Base-by-base conservation (phyloP, 176 grass and related monocot species). In the Triticum turgidum region DNA sequence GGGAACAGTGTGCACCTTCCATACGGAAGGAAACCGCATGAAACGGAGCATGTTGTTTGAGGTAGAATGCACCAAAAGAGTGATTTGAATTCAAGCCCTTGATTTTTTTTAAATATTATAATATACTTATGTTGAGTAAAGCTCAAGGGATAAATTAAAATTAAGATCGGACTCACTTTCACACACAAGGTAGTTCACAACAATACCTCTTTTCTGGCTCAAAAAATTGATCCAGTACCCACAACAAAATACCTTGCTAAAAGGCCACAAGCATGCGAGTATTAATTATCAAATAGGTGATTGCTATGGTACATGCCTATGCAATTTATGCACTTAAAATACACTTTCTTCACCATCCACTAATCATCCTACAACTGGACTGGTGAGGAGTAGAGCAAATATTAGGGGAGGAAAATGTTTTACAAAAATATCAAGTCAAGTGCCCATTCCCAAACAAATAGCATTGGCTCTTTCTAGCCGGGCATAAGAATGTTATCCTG, bases 31-130 rank as follows among this genome's bases (percentile, higher is more conserved):
- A 76, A 89, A 79, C 37, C 54, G 11, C 2, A 52, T 29, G 24
- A 86, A 70, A 14, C 61, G 5, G 86, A 82, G 21, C 51, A 70
- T 70, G 15, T 32, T 45, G 11, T 64, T 78, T 70, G 30, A 77
- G 49, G 71, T 66, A 25, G 2, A 7, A 58, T 27, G 76, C 68
- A 73, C 74, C 11, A 83, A 64, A 37, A 54, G 21, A 76, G 51
- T 61, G 20, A n/a, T 38, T 56, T 33, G 20, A 68, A 73, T 29
- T 75, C 15, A 84, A 68, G 51, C 15, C 51, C 51, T 54, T 54
- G 15, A 54, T 54, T 6, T 15, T 15, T 47, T 47, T 11, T 14
- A 18, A 6, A 70, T 35, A 49, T 59, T 61, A 21, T 27, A 44
- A 22, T 76, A 47, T 39, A 32, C 21, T 45, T 34, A 45, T 54